Percentiles rank a stretch among this genome's conserved stretches.
These are phyloP conservation scores for Rhodotorula toruloides DNA, from an alignment of 768 basidiomycete genomes.

Conservation along the genomic window DNA sequence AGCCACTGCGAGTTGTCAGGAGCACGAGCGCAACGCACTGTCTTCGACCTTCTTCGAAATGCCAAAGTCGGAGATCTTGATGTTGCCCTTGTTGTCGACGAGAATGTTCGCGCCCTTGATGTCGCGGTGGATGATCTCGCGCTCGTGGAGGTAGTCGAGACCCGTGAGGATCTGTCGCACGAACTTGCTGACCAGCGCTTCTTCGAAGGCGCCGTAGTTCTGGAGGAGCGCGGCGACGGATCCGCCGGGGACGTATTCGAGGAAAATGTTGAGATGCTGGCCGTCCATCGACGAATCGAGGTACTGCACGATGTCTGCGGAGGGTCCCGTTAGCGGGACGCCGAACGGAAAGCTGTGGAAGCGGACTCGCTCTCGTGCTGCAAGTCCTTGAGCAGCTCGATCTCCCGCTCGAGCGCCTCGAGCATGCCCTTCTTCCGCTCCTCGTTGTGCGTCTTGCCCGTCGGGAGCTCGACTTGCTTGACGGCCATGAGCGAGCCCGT, in stretches of 20 bases:
- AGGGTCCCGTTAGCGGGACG: neutral
- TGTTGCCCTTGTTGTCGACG: constrained; percentile 82
- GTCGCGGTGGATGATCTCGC: constrained; percentile 90
- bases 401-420: constrained; percentile 79
- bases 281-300: constrained; percentile 92
- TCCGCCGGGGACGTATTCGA: constrained; percentile 98
- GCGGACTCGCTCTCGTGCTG: constrained; percentile 84
- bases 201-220: constrained; percentile 80
- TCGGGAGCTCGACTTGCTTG: constrained; percentile 89
- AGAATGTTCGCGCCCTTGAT: constrained; percentile 99
- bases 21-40: constrained; percentile 57
- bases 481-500: constrained; percentile 99
- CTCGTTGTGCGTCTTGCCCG: constrained; percentile 56
- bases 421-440: constrained; percentile 70
- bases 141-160: constrained; percentile 85
- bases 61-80: constrained; percentile 98
- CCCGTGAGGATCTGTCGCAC: constrained; percentile 85
- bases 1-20: neutral
- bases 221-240: constrained; percentile 83
- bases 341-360: constrained; percentile 1
- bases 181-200: constrained; percentile 86
- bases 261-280: constrained; percentile 76
- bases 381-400: constrained; percentile 88
- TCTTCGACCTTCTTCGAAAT: constrained; percentile 97
- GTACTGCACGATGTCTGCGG: constrained; percentile 92